phyloP scores from a whole-genome alignment of 1,139 yeast genomes.

The Hansenula lynferdii region DNA sequence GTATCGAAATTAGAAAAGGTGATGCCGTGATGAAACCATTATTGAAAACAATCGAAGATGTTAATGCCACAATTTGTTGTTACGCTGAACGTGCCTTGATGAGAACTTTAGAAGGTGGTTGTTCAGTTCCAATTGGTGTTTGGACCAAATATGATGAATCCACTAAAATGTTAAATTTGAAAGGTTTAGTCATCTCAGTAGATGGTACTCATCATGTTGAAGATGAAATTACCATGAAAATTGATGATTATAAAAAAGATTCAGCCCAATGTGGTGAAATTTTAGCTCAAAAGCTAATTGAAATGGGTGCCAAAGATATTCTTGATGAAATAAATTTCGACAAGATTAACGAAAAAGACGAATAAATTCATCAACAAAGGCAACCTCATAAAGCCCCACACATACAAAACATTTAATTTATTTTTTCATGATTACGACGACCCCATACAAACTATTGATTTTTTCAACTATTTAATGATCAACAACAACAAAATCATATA shows the following conservation, averaged over 20 bases:
- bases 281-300: conserved; percentile 64
- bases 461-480: too few relatives aligned
- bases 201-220: conserved; percentile 75
- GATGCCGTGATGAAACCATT: conserved; percentile 57
- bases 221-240: conserved; percentile 22
- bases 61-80: conserved; percentile 69
- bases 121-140: conserved; percentile 96
- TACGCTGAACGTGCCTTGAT: conserved; percentile 86
- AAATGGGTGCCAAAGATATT: conserved; percentile 77
- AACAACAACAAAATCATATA: too few relatives aligned
- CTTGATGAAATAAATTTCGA: conserved; percentile 77
- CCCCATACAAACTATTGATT: too few relatives aligned
- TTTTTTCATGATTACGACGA: not conserved
- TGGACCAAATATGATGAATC: conserved; percentile 48
- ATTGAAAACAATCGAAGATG: conserved; percentile 61
- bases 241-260: conserved; percentile 40
- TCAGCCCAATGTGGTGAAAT: conserved; percentile 67
- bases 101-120: conserved; percentile 93
- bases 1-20: conserved; percentile 76
- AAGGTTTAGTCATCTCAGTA: conserved; percentile 78
- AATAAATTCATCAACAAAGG: conserved; percentile 13
- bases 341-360: conserved; percentile 36
- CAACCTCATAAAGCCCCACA: too few relatives aligned
- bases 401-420: not conserved
- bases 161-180: conserved; percentile 42